Base-by-base conservation (phyloP, 805 yeast species). In the Torulaspora indica region DNA sequence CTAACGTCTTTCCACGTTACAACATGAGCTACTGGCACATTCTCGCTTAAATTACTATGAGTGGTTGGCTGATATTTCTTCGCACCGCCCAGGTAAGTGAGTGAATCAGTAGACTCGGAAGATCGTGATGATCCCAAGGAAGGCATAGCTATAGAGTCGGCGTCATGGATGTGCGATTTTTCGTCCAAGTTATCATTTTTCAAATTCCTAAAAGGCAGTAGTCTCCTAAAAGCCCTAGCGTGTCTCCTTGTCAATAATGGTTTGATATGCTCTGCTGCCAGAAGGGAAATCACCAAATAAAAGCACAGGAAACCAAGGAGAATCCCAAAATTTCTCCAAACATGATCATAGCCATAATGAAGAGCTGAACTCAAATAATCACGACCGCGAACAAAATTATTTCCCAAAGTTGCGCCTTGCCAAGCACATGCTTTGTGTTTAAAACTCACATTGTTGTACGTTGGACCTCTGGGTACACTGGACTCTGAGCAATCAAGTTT, bases 271-370 rank as follows among this genome's bases (percentile, higher is more conserved):
- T 70, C 69, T 13, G 69, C 54, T 4, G 63, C 66, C 15, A 63
- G 28, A 20, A 61, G 40, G 34, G 68, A 59, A 34, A 57, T 41
- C 20, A 42, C 41, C 15, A 61, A 38, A 51, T 66, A 71, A 49
- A 69, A 73, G 3, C 70, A 49, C 45, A 70, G 62, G 56, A 71
- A 80, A 5, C 72, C 86, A 53, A 78, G 56, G 43, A 75, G 53
- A 52, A 81, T 77, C 55, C 87, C 95, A 45, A 81, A 71, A 61
- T 85, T 82, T 69, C 95, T 78, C 95, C 95, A 85, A 47, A 76
- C 75, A 63, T 86, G 88, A 20, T 62, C 46, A 55, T 72, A 77
- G 20, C 60, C 54, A 68, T 82, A 86, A 28, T 63, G 55, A 62
- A 67, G 82, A 7, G 79, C 61, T 5, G 56, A 54, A 2, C 47